phyloP scores from a whole-genome alignment of 768 basidiomycete species.

The Tricholoma flavovirens region DNA sequence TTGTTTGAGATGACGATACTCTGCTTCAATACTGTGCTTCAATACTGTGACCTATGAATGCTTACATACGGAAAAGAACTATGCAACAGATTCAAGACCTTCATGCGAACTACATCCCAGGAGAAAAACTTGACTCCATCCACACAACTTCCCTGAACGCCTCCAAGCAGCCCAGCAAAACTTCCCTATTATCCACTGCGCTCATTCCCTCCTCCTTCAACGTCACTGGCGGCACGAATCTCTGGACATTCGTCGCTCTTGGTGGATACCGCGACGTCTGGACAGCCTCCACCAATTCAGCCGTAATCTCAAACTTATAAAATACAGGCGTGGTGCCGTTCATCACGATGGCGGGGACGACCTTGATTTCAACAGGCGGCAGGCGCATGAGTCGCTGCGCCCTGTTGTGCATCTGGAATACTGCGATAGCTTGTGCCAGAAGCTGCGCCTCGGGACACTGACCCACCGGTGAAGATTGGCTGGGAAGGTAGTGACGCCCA shows the following conservation, averaged over 20 bases:
- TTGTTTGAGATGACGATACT: too few species aligned
- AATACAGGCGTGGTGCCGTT: slow-evolving; percentile 13
- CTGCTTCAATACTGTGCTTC: too few species aligned
- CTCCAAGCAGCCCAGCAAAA: slow-evolving; percentile 12
- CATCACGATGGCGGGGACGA: slow-evolving; percentile 13
- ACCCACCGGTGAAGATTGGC: not conserved
- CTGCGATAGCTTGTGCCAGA: slow-evolving; percentile 15
- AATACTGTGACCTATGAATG: too few species aligned
- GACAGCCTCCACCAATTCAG: slow-evolving; percentile 13
- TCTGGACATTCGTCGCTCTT: slow-evolving; percentile 8
- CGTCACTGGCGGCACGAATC: slow-evolving; percentile 6
- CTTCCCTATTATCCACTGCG: slow-evolving; percentile 9
- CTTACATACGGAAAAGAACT: too few species aligned
- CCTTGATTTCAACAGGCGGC: slow-evolving; percentile 7
- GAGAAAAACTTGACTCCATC: not conserved
- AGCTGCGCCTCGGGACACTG: slow-evolving; percentile 12
- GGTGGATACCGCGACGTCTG: slow-evolving; percentile 13
- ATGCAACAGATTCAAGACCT: too few species aligned
- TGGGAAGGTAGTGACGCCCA: not conserved
- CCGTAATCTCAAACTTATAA: slow-evolving; percentile 13
- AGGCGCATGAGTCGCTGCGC: slow-evolving; percentile 14
- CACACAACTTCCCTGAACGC: slow-evolving; percentile 15
- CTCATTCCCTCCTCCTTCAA: slow-evolving; percentile 9
- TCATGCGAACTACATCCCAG: not conserved
- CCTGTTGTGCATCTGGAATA: slow-evolving; percentile 15